These are phyloP conservation scores for Corylus avellana DNA, from an alignment of 306 rosid genomes.

Conservation along the genomic window DNA sequence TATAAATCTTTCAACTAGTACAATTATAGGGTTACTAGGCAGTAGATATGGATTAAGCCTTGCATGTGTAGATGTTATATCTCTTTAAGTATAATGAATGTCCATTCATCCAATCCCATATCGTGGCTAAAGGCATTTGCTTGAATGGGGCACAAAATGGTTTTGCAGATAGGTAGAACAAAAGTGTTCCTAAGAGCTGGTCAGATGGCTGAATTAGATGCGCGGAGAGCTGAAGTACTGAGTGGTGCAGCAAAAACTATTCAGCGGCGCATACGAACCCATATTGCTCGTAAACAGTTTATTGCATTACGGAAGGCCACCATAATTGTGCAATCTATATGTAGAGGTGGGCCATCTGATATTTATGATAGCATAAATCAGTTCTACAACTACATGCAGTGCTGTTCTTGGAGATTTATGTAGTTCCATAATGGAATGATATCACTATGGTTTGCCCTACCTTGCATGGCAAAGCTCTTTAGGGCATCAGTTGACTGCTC, in stretches of 20 bases:
- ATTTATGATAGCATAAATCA: constrained; percentile 22
- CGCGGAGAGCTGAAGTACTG: constrained; percentile 81
- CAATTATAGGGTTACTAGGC: constrained; percentile 15
- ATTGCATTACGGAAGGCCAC: constrained; percentile 72
- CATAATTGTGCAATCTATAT: constrained; percentile 64
- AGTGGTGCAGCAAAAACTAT: constrained; percentile 81
- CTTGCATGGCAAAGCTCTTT: background rate
- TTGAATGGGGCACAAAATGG: constrained; percentile 30
- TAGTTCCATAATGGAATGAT: constrained; percentile 21
- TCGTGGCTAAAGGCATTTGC: constrained; percentile 28
- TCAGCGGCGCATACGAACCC: constrained; percentile 80
- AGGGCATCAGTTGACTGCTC: constrained; percentile 29
- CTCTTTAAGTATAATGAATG: constrained; percentile 1
- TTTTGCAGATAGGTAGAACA: constrained; percentile 88
- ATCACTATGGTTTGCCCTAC: background rate
- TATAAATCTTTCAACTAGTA: background rate
- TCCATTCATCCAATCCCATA: constrained; percentile 19
- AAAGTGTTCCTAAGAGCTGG: constrained; percentile 97
- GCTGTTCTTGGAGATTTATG: constrained; percentile 8
- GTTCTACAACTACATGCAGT: constrained; percentile 25
- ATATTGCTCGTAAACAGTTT: constrained; percentile 75
- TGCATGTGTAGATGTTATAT: constrained; percentile 1
- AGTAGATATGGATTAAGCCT: background rate
- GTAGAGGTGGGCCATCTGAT: constrained; percentile 74
- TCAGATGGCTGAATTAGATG: constrained; percentile 99